A percentile compares a stretch with the other conserved stretches of the same genome.
phyloP scores from a whole-genome alignment of 176 grass and related monocot genomes.

The Cenchrus purpureus region DNA sequence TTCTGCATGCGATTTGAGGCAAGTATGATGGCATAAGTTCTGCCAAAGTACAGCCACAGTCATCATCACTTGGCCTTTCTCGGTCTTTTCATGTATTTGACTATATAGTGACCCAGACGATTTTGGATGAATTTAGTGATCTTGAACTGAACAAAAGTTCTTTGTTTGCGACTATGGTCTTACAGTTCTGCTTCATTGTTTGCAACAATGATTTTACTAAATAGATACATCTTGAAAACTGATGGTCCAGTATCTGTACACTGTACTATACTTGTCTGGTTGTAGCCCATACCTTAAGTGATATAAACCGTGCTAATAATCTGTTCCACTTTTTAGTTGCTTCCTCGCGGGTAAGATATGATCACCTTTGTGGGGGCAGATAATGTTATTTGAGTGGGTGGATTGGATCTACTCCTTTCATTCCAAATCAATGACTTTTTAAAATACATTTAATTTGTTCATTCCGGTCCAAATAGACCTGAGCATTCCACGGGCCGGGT shows the following conservation, averaged over 20 bases:
- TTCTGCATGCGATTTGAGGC: slow-evolving; percentile 31
- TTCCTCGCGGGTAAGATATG: too few relatives aligned
- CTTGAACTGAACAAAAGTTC: slow-evolving; percentile 31
- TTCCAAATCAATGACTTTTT: too few relatives aligned
- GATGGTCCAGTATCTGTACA: not conserved
- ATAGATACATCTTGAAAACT: not conserved
- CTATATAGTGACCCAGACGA: slow-evolving; percentile 40
- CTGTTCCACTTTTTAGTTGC: too few relatives aligned
- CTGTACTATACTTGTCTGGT: not conserved
- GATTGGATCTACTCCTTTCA: too few relatives aligned
- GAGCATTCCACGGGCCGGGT: too few relatives aligned
- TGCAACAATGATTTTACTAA: not conserved
- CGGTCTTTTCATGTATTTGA: slow-evolving; percentile 38
- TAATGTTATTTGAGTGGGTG: too few relatives aligned
- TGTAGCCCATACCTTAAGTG: not conserved
- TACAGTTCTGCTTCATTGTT: not conserved
- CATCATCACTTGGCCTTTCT: slow-evolving; percentile 32
- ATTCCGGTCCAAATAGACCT: too few relatives aligned
- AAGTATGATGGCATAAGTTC: slow-evolving; percentile 32
- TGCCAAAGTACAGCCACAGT: slow-evolving; percentile 15
- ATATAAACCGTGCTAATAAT: too few relatives aligned
- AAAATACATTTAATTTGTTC: too few relatives aligned
- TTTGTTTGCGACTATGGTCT: not conserved
- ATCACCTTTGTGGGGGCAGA: too few relatives aligned
- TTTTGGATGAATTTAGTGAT: slow-evolving; percentile 48